Percentiles rank a stretch among this genome's conserved stretches.
phyloP scores from a whole-genome alignment of 1,284 basidiomycete species.

The Cutaneotrichosporon cavernicola region DNA sequence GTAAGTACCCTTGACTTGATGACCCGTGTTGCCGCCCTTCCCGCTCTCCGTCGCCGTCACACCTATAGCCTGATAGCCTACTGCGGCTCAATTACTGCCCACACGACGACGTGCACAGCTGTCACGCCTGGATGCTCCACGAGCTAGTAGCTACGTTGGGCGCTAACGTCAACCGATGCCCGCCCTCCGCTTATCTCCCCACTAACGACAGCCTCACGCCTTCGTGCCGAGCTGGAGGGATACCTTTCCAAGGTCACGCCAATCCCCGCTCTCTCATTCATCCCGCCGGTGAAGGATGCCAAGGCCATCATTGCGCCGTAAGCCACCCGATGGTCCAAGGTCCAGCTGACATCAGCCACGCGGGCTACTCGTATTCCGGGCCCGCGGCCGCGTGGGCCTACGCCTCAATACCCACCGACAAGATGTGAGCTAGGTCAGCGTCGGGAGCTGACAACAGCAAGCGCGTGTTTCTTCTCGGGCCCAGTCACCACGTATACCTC shows the following conservation, averaged over 20 bases:
- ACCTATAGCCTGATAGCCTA: background rate
- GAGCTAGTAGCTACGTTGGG: background rate
- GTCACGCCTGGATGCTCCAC: background rate
- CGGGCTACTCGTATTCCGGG: conserved; percentile 94
- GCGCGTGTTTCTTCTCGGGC: conserved; percentile 90
- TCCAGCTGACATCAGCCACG: conserved; percentile 64
- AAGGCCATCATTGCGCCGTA: conserved; percentile 97
- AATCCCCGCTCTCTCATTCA: conserved; percentile 56
- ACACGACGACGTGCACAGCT: background rate
- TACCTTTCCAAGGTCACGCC: conserved; percentile 67
- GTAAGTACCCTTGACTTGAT: conserved; percentile 54
- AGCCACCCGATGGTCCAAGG: conserved; percentile 38
- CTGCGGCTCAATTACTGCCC: too few relatives aligned
- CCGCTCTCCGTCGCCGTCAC: background rate
- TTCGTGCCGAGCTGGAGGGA: conserved; percentile 63
- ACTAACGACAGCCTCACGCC: conserved; percentile 57
- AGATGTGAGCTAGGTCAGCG: conserved; percentile 61
- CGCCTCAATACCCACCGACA: conserved; percentile 73
- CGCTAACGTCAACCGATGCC: background rate
- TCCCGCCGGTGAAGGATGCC: conserved; percentile 68
- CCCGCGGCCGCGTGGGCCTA: conserved; percentile 95
- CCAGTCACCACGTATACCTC: conserved; percentile 89
- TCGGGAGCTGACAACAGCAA: conserved; percentile 59
- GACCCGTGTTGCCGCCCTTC: background rate
- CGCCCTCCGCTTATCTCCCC: background rate